Percentiles rank a stretch among this genome's conserved stretches.
These are phyloP conservation scores for Cordyceps cicadae DNA, from an alignment of 2,329 filamentous ascomycete species.

Conservation along the genomic window DNA sequence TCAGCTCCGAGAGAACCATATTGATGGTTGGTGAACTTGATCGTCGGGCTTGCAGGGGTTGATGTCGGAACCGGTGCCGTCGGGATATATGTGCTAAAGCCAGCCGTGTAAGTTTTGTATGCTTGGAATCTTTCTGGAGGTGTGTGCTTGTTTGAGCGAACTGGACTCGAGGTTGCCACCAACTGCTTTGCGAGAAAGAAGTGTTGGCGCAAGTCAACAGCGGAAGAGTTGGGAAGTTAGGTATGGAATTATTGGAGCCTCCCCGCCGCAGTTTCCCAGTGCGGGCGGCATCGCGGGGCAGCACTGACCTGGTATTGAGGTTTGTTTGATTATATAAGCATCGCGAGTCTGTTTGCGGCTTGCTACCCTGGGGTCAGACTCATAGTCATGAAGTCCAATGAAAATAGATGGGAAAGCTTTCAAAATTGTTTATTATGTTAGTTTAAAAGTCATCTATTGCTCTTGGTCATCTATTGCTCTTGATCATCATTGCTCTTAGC, in stretches of 20 bases:
- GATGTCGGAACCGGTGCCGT: neutral
- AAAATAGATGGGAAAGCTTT: too few species aligned
- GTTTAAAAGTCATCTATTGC: neutral
- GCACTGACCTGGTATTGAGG: too few species aligned
- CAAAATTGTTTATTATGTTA: neutral
- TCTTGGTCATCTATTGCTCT: too few species aligned
- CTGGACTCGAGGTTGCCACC: neutral
- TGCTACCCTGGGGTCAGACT: neutral
- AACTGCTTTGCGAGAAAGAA: neutral
- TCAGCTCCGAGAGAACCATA: conserved; percentile 33
- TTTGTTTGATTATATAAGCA: neutral
- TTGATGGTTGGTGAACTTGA: neutral
- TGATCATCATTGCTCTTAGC: too few species aligned
- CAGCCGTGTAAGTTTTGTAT: neutral
- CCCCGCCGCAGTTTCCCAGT: conserved; percentile 7
- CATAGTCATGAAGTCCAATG: too few species aligned
- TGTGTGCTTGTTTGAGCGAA: neutral
- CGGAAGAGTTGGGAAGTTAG: neutral
- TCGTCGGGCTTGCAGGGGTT: neutral
- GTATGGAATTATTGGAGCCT: conserved; percentile 11
- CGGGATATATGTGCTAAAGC: neutral
- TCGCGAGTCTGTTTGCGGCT: neutral
- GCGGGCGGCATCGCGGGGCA: conserved; percentile 12
- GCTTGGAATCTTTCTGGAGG: neutral
- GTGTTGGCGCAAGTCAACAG: conserved; percentile 1